Percentiles rank a stretch among this genome's conserved stretches.
Evolutionary conservation across 2,329 filamentous ascomycete species (phyloP).

Genomic region (Trichoderma hamatum): DNA sequence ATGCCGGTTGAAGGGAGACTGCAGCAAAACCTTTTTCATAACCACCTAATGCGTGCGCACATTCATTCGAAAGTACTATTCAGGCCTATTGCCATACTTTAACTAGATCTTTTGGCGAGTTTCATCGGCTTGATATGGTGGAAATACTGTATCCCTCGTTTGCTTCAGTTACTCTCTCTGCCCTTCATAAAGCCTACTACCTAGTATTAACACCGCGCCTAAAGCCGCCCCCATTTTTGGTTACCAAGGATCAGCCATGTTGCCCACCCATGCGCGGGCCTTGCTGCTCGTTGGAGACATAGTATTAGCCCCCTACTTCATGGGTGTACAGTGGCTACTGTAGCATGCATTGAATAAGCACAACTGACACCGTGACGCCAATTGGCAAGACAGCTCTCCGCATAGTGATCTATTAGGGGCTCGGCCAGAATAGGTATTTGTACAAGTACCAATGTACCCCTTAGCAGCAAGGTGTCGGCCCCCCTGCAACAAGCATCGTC

Average conservation of each 20-base stretch:
- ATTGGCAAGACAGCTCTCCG: background rate
- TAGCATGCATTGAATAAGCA: background rate
- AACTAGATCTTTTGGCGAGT: background rate
- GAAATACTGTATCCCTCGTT: too few relatives aligned
- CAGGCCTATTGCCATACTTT: background rate
- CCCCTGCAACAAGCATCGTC: background rate
- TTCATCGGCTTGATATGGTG: background rate
- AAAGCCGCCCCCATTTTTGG: background rate
- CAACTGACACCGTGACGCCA: background rate
- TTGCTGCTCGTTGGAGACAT: background rate
- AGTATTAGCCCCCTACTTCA: background rate
- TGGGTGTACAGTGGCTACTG: too few relatives aligned
- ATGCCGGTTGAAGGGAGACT: background rate
- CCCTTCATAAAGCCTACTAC: background rate
- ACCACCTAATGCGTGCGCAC: background rate
- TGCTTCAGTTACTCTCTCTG: background rate
- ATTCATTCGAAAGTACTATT: background rate
- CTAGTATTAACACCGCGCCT: background rate
- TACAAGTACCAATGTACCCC: background rate
- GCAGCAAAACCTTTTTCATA: background rate
- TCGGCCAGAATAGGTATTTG: background rate
- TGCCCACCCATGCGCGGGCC: background rate
- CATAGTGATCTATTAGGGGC: background rate
- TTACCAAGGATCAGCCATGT: background rate
- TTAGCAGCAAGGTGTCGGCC: background rate